Percentiles rank a stretch among this genome's conserved stretches.
These are phyloP conservation scores for Cadophora gregata DNA, from an alignment of 2,329 filamentous ascomycete genomes.

Conservation along the genomic window DNA sequence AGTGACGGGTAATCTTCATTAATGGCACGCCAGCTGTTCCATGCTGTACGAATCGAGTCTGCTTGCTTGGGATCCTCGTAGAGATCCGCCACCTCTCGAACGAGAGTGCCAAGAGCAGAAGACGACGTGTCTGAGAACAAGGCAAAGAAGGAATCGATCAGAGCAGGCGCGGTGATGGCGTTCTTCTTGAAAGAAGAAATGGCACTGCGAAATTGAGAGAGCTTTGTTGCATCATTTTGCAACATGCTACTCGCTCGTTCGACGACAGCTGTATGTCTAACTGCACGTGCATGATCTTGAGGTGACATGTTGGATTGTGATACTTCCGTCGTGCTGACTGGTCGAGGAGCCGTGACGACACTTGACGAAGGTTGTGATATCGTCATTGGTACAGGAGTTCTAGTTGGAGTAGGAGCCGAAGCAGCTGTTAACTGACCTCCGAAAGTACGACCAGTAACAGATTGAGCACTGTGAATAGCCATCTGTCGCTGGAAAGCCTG, in stretches of 20 bases:
- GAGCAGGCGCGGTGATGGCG: constrained; percentile 71
- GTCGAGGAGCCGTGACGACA: constrained; percentile 33
- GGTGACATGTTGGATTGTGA: constrained; percentile 63
- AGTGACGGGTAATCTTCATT: constrained; percentile 95
- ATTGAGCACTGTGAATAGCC: constrained; percentile 88
- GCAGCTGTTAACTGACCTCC: constrained; percentile 75
- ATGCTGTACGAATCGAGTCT: constrained; percentile 77
- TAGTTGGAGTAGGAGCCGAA: constrained; percentile 49
- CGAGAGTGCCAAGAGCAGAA: constrained; percentile 81
- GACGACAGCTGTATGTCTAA: constrained; percentile 83
- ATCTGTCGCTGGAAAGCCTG: constrained; percentile 90
- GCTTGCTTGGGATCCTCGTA: constrained; percentile 84
- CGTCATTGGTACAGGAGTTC: constrained; percentile 44
- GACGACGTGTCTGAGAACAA: constrained; percentile 81
- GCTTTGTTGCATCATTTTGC: constrained; percentile 75
- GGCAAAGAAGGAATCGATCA: constrained; percentile 87
- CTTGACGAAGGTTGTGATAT: constrained; percentile 33
- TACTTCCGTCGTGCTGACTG: constrained; percentile 59
- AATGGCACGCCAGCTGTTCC: constrained; percentile 95
- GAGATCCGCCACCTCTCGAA: constrained; percentile 90
- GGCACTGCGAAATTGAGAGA: constrained; percentile 77
- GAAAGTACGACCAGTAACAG: constrained; percentile 79
- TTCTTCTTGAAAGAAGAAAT: constrained; percentile 80
- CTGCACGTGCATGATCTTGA: constrained; percentile 79
- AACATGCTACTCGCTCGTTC: constrained; percentile 85